Conservation (phyloP, 2,329 filamentous ascomycete species). For the Aspergillus ustus region DNA sequence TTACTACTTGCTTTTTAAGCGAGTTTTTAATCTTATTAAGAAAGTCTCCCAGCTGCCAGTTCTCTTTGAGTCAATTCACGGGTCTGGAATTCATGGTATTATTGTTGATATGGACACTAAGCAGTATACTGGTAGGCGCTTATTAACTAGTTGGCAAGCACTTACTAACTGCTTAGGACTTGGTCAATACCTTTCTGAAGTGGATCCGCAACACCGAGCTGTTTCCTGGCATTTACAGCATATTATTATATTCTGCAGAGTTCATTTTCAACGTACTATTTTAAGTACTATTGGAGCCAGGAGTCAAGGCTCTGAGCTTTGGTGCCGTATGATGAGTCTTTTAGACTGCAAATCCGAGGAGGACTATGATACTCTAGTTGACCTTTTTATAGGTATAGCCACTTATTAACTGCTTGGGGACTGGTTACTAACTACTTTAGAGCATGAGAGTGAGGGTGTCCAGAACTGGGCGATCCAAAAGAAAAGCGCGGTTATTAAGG, state of each 20-base stretch:
- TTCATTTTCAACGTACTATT: constrained; percentile 17
- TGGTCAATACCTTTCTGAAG: constrained; percentile 16
- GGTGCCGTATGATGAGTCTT: constrained; percentile 15
- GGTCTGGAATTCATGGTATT: constrained; percentile 10
- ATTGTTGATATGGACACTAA: constrained; percentile 15
- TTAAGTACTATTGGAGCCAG: constrained; percentile 5
- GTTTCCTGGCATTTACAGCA: constrained; percentile 17
- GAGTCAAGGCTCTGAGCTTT: constrained; percentile 9
- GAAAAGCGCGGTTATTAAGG: constrained; percentile 10
- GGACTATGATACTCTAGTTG: constrained; percentile 11
- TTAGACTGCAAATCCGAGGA: constrained; percentile 9
- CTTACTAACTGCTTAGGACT: constrained; percentile 14
- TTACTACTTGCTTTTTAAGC: constrained; percentile 16
- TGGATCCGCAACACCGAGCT: constrained; percentile 12
- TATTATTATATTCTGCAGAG: constrained; percentile 17
- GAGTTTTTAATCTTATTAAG: constrained; percentile 8
- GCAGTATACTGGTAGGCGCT: constrained; percentile 13
- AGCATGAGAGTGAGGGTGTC: constrained; percentile 2
- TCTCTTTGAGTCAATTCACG: constrained; percentile 9
- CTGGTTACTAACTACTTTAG: constrained; percentile 7
- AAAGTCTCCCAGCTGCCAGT: constrained; percentile 1
- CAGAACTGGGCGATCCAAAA: constrained; percentile 16
- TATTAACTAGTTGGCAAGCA: constrained; percentile 1
- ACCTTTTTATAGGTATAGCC: constrained; percentile 8
- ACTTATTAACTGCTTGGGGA: constrained; percentile 4